phyloP scores from a whole-genome alignment of 2,329 filamentous ascomycete genomes.

The Boeremia exigua region DNA sequence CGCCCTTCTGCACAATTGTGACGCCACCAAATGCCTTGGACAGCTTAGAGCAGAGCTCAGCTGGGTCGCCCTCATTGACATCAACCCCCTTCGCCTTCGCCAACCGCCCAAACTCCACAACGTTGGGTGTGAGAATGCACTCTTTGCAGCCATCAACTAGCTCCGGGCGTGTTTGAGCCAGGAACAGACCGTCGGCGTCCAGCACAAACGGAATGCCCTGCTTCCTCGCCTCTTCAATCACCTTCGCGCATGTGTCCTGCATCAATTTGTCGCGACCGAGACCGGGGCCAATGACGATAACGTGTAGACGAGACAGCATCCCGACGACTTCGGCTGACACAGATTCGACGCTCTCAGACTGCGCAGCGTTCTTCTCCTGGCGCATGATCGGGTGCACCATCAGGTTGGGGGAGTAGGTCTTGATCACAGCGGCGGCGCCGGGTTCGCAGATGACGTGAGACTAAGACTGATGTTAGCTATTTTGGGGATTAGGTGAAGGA shows the following conservation, averaged over 20 bases:
- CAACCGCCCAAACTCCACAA: constrained; percentile 87
- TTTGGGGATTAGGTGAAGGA: constrained; percentile 8
- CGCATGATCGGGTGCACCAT: constrained; percentile 99
- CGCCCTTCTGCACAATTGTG: constrained; percentile 89
- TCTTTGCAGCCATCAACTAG: constrained; percentile 80
- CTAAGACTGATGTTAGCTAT: constrained; percentile 51
- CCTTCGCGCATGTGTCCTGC: constrained; percentile 80
- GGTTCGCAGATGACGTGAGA: constrained; percentile 96
- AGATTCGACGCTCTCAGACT: constrained; percentile 63
- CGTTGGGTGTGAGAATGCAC: constrained; percentile 91
- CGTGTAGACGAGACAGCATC: constrained; percentile 86
- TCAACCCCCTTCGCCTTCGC: constrained; percentile 77
- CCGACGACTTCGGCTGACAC: constrained; percentile 74
- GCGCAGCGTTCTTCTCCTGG: constrained; percentile 67
- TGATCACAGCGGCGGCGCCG: constrained; percentile 83
- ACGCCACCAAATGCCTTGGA: constrained; percentile 82
- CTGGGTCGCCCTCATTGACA: constrained; percentile 57
- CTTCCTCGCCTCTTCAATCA: constrained; percentile 79
- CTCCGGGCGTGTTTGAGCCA: constrained; percentile 77
- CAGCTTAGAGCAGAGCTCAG: constrained; percentile 70
- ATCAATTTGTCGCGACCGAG: constrained; percentile 89
- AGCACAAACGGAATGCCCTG: constrained; percentile 79
- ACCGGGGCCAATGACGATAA: constrained; percentile 90
- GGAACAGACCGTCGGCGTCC: constrained; percentile 85
- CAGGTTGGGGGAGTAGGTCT: constrained; percentile 95